Base-by-base conservation (phyloP, 345 rosid genomes). In the Melaleuca quinquenervia region DNA sequence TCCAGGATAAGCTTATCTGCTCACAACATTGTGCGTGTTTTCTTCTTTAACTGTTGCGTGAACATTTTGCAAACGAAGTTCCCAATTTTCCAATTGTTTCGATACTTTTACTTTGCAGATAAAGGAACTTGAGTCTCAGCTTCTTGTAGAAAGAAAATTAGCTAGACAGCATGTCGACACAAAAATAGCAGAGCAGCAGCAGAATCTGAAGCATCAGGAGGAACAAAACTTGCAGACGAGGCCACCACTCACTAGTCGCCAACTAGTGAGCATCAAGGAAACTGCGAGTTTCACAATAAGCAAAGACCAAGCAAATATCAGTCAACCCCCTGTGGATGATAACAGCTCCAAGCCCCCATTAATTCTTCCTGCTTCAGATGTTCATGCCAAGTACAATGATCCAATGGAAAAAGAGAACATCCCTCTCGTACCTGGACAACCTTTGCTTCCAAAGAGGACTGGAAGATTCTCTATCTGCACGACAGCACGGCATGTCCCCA, bases 101-200 rank as follows among this genome's bases (percentile, higher is more conserved):
- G 26, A 60, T 18, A 5, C 52, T 64, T 70, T 32, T 8, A 20
- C 88, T 86, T 91, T 86, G 82, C 90, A 96, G 98, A 90, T 96
- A 45, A 97, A 94, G 89, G 99, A 97, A 87, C 92, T 97, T 55
- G 99, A 97, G 91, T 88, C 96, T 7, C 99, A 96, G 87, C 95
- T 97, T 83, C 93, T 97, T 36, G 92, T 94, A 52, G 99, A 96
- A 87, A 96, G 99, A 89, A 97, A 95, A 89, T 93, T 97, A 26
- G 98, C 98, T 49, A 95, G 98, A 82, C 99, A 96, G 88, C 98
- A 97, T 49, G 97, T 97, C 51, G 98, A 97, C 90, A 92, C 95
- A 32, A 97, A 91, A 93, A 94, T 94, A 29, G 98, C 96, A 49
- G 98, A 97, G 90, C 95, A 93, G 41, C 95, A 90, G 29, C 94